A percentile compares a stretch with the other conserved stretches of the same genome.
These are phyloP conservation scores for Rhododendron henanense DNA, from an alignment of 148 eudicot genomes.

Conservation along the genomic window DNA sequence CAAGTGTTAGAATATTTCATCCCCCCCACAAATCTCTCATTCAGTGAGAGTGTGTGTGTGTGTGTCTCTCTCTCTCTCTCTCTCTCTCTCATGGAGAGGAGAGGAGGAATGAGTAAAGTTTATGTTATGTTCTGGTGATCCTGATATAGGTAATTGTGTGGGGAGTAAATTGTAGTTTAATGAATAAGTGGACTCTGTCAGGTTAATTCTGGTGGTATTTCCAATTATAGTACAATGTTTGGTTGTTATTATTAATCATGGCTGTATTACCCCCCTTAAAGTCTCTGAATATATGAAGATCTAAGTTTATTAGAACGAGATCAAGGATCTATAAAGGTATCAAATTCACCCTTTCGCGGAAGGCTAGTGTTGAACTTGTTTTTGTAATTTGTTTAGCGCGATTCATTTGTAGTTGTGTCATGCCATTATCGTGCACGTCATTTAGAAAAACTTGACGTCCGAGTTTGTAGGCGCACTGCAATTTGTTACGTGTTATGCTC, in stretches of 20 bases:
- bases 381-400: not conserved
- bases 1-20: slow-evolving; percentile 36
- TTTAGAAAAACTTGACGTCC: too few species aligned
- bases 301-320: not conserved
- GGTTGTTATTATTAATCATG: not conserved
- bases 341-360: not conserved
- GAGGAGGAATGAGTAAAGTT: not conserved
- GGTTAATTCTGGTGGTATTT: not conserved
- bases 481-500: too few species aligned
- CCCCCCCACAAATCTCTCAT: not conserved
- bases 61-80: not conserved
- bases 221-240: not conserved
- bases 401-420: not conserved
- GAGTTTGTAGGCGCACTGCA: too few species aligned
- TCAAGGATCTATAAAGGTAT: not conserved
- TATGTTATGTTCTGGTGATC: not conserved
- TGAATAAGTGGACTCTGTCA: not conserved
- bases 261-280: not conserved
- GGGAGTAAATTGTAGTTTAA: not conserved
- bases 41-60: not conserved
- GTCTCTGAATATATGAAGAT: not conserved
- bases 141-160: not conserved
- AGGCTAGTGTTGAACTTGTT: not conserved
- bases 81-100: not conserved
- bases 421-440: not conserved